Percentiles rank a stretch among this genome's conserved stretches.
Conservation (phyloP, 768 basidiomycete genomes). For the Trametes cingulata region DNA sequence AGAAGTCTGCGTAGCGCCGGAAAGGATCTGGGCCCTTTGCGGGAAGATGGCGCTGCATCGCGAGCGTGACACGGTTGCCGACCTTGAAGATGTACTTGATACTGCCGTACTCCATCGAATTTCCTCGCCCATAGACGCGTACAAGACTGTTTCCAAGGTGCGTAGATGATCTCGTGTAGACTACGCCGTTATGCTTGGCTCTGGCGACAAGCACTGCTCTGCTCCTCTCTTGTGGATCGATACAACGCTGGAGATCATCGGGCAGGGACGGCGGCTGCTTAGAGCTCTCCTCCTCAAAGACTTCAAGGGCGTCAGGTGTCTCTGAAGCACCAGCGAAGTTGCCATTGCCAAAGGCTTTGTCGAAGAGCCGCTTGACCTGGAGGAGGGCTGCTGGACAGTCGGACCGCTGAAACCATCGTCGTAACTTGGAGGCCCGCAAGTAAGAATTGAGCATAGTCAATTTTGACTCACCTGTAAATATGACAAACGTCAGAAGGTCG, state of each 20-base stretch:
- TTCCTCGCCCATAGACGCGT: too few relatives aligned
- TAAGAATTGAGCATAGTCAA: constrained; percentile 6
- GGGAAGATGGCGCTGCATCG: too few relatives aligned
- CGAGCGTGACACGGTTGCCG: too few relatives aligned
- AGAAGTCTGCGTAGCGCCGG: too few relatives aligned
- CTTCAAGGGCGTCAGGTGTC: neutral
- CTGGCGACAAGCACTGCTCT: neutral
- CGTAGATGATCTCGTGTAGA: too few relatives aligned
- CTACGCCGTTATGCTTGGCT: too few relatives aligned
- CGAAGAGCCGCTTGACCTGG: neutral
- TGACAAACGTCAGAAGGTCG: neutral
- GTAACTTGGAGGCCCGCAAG: constrained; percentile 1
- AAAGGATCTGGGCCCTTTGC: too few relatives aligned
- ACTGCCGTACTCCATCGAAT: too few relatives aligned
- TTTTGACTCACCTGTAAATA: constrained; percentile 4
- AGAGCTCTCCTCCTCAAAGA: neutral
- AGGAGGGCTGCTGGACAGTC: constrained; percentile 1
- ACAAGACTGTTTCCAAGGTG: too few relatives aligned
- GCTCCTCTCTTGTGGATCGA: neutral
- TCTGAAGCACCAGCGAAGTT: neutral
- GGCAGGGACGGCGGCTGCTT: neutral
- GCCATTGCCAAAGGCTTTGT: too few relatives aligned
- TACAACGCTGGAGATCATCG: neutral
- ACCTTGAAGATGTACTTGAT: too few relatives aligned
- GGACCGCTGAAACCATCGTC: constrained; percentile 4